A percentile compares a stretch with the other conserved stretches of the same genome.
These are phyloP conservation scores for Yamadazyma phyllophila DNA, from an alignment of 805 yeast species.

Conservation along the genomic window DNA sequence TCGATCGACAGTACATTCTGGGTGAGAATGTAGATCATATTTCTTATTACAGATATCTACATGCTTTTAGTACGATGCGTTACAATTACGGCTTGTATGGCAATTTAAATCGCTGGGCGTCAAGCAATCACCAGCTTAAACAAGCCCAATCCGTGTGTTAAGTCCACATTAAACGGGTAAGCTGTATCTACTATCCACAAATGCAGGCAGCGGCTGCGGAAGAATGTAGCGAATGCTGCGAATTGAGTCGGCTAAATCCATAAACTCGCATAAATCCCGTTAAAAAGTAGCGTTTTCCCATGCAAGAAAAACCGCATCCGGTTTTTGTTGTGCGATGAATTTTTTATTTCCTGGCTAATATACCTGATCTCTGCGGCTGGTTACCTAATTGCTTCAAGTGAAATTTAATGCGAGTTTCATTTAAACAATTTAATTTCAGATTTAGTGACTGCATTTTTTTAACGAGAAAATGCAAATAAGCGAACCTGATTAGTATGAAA, in stretches of 20 bases:
- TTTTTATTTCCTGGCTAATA: neutral
- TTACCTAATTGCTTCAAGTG: neutral
- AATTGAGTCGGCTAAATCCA: neutral
- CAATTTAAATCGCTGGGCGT: too few relatives aligned
- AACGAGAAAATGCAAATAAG: neutral
- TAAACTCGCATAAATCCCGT: slow-evolving; percentile 1
- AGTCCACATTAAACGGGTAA: neutral
- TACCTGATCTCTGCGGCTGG: neutral
- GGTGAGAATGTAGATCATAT: neutral
- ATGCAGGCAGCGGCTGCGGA: neutral
- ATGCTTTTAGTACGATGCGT: neutral
- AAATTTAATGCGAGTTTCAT: slow-evolving; percentile 10
- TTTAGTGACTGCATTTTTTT: slow-evolving; percentile 7
- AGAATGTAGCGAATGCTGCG: neutral
- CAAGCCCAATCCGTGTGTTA: too few relatives aligned
- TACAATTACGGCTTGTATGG: too few relatives aligned
- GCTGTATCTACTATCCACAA: neutral
- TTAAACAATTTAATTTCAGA: slow-evolving; percentile 8
- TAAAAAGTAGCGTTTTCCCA: neutral
- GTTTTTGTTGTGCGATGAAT: neutral
- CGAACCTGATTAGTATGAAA: neutral
- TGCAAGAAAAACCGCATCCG: neutral
- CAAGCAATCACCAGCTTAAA: too few relatives aligned
- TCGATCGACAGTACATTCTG: too few relatives aligned
- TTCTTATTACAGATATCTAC: neutral